Base-by-base conservation (phyloP, 148 eudicot species). In the Mesembryanthemum crystallinum region DNA sequence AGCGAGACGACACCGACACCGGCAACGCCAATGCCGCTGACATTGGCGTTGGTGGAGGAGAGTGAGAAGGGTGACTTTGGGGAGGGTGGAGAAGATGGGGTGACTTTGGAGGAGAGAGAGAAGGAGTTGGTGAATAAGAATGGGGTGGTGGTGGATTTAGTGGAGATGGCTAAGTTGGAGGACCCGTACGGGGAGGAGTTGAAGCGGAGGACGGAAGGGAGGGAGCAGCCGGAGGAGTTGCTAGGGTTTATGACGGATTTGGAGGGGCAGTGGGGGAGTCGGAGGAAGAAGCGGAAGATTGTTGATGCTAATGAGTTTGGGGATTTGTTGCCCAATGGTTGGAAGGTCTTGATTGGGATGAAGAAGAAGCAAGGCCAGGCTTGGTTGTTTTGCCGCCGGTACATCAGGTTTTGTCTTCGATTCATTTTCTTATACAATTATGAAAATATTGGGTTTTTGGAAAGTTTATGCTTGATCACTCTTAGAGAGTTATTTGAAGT, bases 201-300 rank as follows among this genome's bases (percentile, higher is more conserved):
- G 43, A 78, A 49, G 82, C 72, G 80, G 74, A 76, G 89, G 80
- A 87, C 97, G 28, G 77, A 80, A 30, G 92, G 91, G 28, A 72
- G 81, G 80, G 82, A 61, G 75, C 76, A 64, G 23, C 87, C 87
- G 35, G 94, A 90, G n/a, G 97, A 82, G 76, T 78, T 90, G 79
- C 47, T 92, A 74, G 97, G 85, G 86, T 92, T 89, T 86, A 37
- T 95, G 59, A 73, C 63, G 52, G 82, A 84, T 13, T 83, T 92
- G 80, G 80, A 85, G 23, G 98, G 98, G 43, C 84, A 88, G 72
- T 95, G 98, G 98, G 91, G 90, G 52, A 95, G 96, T 87, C 79
- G 90, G 71, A 92, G 98, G 86, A 90, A 64, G 86, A 92, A 87
- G 89, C 84, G 91, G 77, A 92, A 85, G 83, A 82, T 90, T 74